These are phyloP conservation scores for Paspalum vaginatum DNA, from an alignment of 176 grass and related monocot species.

Conservation along the genomic window DNA sequence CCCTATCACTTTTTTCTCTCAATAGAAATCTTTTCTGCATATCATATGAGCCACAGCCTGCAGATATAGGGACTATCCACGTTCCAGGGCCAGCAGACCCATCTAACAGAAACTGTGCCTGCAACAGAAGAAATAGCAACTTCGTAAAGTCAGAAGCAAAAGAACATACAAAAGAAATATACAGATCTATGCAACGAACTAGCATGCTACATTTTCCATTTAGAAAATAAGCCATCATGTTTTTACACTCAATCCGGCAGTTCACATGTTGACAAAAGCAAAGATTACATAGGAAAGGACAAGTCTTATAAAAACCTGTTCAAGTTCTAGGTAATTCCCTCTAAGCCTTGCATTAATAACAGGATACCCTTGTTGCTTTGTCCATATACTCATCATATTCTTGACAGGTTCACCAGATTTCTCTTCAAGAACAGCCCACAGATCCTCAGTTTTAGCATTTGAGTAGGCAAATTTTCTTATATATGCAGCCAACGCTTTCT, in stretches of 20 bases:
- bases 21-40: slow-evolving; percentile 60
- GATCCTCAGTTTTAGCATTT: slow-evolving; percentile 94
- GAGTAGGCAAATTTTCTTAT: slow-evolving; percentile 82
- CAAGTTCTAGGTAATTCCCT: slow-evolving; percentile 60
- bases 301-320: slow-evolving; percentile 61
- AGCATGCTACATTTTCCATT: not conserved
- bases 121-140: slow-evolving; percentile 40
- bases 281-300: slow-evolving; percentile 24
- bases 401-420: slow-evolving; percentile 82
- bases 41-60: slow-evolving; percentile 59
- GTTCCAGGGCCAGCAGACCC: slow-evolving; percentile 61
- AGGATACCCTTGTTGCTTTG: slow-evolving; percentile 96
- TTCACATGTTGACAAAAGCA: slow-evolving; percentile 20
- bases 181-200: not conserved
- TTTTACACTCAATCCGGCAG: slow-evolving; percentile 5
- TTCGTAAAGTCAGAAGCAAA: slow-evolving; percentile 12
- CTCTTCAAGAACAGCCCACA: slow-evolving; percentile 94
- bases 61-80: slow-evolving; percentile 85
- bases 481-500: slow-evolving; percentile 82
- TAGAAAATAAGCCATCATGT: not conserved
- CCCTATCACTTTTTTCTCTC: slow-evolving; percentile 66
- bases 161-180: not conserved
- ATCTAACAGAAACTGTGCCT: slow-evolving; percentile 86
- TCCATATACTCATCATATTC: slow-evolving; percentile 84
- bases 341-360: slow-evolving; percentile 64